phyloP scores from a whole-genome alignment of 768 basidiomycete genomes.

The Mycena rosella region DNA sequence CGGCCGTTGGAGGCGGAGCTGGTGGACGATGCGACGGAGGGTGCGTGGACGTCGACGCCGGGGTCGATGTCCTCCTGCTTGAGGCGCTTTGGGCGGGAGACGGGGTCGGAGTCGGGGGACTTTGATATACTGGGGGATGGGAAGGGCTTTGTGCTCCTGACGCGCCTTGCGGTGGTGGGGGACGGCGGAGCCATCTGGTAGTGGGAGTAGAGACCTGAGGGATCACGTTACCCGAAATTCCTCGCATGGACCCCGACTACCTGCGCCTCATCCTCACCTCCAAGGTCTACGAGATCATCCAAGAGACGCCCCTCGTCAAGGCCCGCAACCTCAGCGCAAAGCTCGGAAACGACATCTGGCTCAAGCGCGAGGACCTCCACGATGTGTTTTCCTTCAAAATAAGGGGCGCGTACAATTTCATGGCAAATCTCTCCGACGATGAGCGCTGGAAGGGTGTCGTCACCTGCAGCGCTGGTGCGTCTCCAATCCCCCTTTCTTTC shows the following conservation, averaged over 20 bases:
- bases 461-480: constrained; percentile 98
- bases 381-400: constrained; percentile 99
- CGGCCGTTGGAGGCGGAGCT: constrained; percentile 44
- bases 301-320: constrained; percentile 90
- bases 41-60: constrained; percentile 61
- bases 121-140: constrained; percentile 62
- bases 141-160: constrained; percentile 7
- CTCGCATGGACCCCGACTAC: constrained; percentile 93
- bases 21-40: constrained; percentile 49
- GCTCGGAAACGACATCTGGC: constrained; percentile 93
- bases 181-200: constrained; percentile 24
- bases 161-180: constrained; percentile 24
- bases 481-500: constrained; percentile 58
- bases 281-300: constrained; percentile 85
- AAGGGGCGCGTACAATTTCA: constrained; percentile 98
- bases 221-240: too few species aligned
- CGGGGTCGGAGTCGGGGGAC: constrained; percentile 47
- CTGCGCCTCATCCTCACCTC: constrained; percentile 86
- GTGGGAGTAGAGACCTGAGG: not conserved
- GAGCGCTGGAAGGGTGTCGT: constrained; percentile 98
- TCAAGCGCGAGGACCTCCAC: constrained; percentile 97
- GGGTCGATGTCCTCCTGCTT: constrained; percentile 85
- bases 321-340: constrained; percentile 89
- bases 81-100: constrained; percentile 65
- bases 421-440: constrained; percentile 88